These are phyloP conservation scores for Ustulina deusta DNA, from an alignment of 2,329 filamentous ascomycete species.

Conservation along the genomic window DNA sequence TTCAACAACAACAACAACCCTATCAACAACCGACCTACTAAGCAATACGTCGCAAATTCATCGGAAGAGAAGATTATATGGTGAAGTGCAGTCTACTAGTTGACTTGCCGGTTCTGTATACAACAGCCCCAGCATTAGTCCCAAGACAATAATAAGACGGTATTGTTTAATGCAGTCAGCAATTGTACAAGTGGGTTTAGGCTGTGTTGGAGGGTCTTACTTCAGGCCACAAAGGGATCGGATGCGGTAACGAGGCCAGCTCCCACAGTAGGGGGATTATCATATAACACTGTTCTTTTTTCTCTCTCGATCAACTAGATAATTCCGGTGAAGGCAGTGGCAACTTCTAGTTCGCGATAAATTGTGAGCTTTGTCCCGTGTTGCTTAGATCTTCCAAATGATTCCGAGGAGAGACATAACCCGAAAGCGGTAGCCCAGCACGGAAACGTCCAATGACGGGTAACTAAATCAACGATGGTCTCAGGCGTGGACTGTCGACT, in stretches of 20 bases:
- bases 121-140: neutral
- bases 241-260: neutral
- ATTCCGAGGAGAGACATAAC: constrained; percentile 24
- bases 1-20: constrained; percentile 17
- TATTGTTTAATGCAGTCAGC: neutral
- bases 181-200: neutral
- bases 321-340: constrained; percentile 12
- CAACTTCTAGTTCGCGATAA: neutral
- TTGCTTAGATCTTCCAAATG: constrained; percentile 19
- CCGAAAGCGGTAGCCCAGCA: constrained; percentile 36
- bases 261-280: constrained; percentile 19
- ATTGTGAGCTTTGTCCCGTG: constrained; percentile 23
- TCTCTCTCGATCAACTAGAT: neutral
- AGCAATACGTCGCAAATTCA: neutral
- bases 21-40: constrained; percentile 22
- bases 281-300: constrained; percentile 25
- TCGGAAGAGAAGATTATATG: neutral
- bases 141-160: constrained; percentile 20
- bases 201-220: neutral
- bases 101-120: neutral
- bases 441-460: constrained; percentile 30
- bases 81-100: neutral
- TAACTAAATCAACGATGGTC: constrained; percentile 13
- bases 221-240: neutral
- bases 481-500: neutral